Evolutionary conservation across 306 rosid genomes (phyloP).

Genomic region (Macrotyloma uniflorum): DNA sequence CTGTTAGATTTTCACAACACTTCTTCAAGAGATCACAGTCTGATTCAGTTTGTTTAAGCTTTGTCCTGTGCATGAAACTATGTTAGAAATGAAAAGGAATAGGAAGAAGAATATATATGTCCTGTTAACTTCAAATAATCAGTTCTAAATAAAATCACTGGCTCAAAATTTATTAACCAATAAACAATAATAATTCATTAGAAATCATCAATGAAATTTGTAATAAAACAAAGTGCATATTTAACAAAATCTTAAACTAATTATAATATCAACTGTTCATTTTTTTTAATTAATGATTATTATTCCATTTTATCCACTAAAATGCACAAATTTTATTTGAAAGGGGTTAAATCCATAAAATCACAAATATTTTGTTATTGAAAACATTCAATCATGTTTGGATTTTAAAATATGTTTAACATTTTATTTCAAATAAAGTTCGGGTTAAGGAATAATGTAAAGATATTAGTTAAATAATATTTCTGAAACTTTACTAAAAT

Average conservation of each 20-base stretch:
- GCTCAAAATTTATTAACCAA: background rate
- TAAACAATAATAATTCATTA: no score
- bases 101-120: no score
- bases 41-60: slow-evolving; percentile 87
- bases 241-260: no score
- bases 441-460: background rate
- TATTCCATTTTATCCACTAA: background rate
- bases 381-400: background rate
- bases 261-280: no score
- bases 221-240: no score
- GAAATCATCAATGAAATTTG: no score
- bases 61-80: slow-evolving; percentile 53
- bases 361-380: background rate
- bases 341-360: background rate
- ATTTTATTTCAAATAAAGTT: background rate
- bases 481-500: background rate
- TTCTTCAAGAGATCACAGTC: slow-evolving; percentile 72
- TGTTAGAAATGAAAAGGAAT: background rate
- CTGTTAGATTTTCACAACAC: slow-evolving; percentile 66
- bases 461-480: background rate
- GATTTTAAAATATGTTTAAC: background rate
- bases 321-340: no score
- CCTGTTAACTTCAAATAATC: no score
- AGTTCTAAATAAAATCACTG: background rate
- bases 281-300: no score